Evolutionary conservation across 306 rosid genomes (phyloP).

Genomic region (Cucumis cinereus): DNA sequence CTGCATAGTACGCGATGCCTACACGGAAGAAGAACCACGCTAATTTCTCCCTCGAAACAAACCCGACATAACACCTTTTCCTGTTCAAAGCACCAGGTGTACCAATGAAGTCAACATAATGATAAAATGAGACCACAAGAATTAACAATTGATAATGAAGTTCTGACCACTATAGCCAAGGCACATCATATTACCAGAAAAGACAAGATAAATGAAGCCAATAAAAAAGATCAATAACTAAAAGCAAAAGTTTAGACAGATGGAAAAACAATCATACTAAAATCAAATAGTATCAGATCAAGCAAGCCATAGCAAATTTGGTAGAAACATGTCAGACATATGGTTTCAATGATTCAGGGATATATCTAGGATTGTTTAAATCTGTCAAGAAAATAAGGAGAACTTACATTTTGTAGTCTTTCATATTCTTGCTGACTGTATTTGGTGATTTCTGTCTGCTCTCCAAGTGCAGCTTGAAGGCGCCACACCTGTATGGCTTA

Average conservation of each 20-base stretch:
- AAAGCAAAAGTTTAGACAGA: background rate
- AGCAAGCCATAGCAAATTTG: background rate
- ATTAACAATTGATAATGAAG: background rate
- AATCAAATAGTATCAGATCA: background rate
- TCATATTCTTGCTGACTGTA: constrained; percentile 86
- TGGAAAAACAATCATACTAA: background rate
- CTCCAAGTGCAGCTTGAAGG: constrained; percentile 97
- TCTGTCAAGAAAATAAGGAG: background rate
- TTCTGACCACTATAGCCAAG: background rate
- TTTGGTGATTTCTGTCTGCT: constrained; percentile 85
- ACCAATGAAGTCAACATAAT: background rate
- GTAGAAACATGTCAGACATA: background rate
- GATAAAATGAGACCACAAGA: background rate
- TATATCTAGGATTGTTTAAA: background rate
- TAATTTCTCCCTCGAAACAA: constrained; percentile 85
- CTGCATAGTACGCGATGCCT: constrained; percentile 89
- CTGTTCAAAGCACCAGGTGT: constrained; percentile 24
- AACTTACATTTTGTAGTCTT: constrained; percentile 78
- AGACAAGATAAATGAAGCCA: background rate
- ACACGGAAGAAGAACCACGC: constrained; percentile 86
- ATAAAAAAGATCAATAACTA: background rate
- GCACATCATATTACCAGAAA: background rate
- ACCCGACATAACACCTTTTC: constrained; percentile 90
- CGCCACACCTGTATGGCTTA: constrained; percentile 59
- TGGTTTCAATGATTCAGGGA: background rate